Evolutionary conservation across 306 rosid genomes (phyloP).

Genomic region (Vachellia pachyceras): DNA sequence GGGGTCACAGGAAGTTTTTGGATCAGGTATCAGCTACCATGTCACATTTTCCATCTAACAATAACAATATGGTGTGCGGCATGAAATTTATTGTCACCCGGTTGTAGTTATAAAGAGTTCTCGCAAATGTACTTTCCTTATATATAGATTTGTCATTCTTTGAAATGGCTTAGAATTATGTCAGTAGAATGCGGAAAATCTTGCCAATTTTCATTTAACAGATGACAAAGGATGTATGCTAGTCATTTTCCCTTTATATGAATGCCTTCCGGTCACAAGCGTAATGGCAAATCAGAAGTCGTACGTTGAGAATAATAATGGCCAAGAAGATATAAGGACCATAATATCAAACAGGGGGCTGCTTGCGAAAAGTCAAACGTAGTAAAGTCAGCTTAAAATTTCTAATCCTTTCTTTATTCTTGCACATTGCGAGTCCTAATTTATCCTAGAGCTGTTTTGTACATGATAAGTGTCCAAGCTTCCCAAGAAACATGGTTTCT

Average conservation of each 20-base stretch:
- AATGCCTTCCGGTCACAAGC: not conserved
- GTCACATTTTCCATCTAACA: constrained; percentile 11
- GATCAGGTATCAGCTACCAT: not conserved
- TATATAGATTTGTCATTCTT: not conserved
- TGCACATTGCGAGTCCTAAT: constrained; percentile 28
- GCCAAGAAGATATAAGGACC: constrained; percentile 18
- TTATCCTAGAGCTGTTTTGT: constrained; percentile 38
- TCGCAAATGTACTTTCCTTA: not conserved
- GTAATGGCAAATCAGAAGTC: not conserved
- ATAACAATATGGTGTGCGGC: constrained; percentile 1
- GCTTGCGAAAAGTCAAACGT: constrained; percentile 35
- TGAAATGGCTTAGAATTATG: not conserved
- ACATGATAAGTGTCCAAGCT: constrained; percentile 36
- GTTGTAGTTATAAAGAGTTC: not conserved
- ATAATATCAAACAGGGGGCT: constrained; percentile 29
- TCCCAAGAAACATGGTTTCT: constrained; percentile 30
- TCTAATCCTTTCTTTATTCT: constrained; percentile 24
- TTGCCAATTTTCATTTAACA: constrained; percentile 10
- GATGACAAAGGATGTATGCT: not conserved
- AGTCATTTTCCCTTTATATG: not conserved
- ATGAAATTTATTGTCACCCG: constrained; percentile 2
- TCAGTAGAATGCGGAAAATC: constrained; percentile 25
- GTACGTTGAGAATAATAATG: constrained; percentile 14
- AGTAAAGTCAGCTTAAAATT: constrained; percentile 18
- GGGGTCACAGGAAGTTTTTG: constrained; percentile 13